Percentiles rank a stretch among this genome's conserved stretches.
These are phyloP conservation scores for Centaurea solstitialis DNA, from an alignment of 129 eudicot genomes.

Conservation along the genomic window DNA sequence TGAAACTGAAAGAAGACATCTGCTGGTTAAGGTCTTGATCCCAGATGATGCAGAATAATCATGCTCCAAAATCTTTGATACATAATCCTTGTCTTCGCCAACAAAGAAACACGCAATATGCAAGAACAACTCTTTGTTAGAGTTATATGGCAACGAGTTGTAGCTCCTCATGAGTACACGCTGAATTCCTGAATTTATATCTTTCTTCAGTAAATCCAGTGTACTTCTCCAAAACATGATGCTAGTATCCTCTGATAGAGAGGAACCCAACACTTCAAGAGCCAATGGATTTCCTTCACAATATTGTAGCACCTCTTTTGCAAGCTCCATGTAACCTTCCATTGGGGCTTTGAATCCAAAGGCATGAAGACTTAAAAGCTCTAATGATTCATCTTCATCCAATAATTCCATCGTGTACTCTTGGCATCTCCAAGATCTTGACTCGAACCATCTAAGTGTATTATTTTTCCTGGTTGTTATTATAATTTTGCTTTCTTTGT, in stretches of 20 bases:
- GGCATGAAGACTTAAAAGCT: constrained; percentile 33
- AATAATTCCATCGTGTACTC: background rate
- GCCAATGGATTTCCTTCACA: constrained; percentile 38
- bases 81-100: constrained; percentile 16
- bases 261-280: constrained; percentile 31
- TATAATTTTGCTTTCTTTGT: background rate
- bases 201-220: constrained; percentile 6
- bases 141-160: background rate
- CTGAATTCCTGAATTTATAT: background rate
- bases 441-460: background rate
- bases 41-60: constrained; percentile 18
- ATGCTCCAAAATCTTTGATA: constrained; percentile 7
- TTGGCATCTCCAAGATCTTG: background rate
- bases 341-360: constrained; percentile 17
- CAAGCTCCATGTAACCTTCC: constrained; percentile 5
- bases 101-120: constrained; percentile 33
- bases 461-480: constrained; percentile 5
- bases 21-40: constrained; percentile 16
- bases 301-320: background rate
- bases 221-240: constrained; percentile 15
- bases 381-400: constrained; percentile 4
- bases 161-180: constrained; percentile 5
- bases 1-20: constrained; percentile 22
- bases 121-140: constrained; percentile 8
- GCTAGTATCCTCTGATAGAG: constrained; percentile 8